A percentile compares a stretch with the other conserved stretches of the same genome.
Conservation (phyloP, 2,329 filamentous ascomycete species). For the Microsporum canis region DNA sequence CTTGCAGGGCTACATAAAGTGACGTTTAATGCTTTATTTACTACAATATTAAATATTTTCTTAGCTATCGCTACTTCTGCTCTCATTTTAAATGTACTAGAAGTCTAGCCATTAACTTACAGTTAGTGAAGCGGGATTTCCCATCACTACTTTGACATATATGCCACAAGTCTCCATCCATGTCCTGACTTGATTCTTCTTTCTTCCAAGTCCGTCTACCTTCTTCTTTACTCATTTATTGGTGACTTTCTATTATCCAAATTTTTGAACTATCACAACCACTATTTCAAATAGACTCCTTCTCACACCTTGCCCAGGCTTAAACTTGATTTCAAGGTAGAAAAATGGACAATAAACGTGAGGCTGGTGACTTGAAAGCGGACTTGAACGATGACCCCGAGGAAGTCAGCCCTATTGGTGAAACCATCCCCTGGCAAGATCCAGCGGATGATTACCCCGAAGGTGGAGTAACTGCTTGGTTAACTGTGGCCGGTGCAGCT, state of each 20-base stretch:
- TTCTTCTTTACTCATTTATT: neutral
- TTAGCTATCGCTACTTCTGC: no score
- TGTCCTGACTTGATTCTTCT: neutral
- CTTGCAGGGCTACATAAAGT: no score
- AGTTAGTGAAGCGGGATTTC: neutral
- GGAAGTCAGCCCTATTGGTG: neutral
- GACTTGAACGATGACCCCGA: neutral
- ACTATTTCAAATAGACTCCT: neutral
- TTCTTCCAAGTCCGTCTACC: neutral
- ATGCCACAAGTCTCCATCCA: neutral
- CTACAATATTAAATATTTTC: no score
- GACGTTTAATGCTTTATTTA: no score
- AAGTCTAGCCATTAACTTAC: neutral
- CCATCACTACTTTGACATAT: neutral
- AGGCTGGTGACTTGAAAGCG: neutral
- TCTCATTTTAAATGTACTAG: neutral
- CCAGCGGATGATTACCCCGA: neutral
- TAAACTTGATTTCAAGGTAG: neutral
- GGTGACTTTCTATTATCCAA: neutral
- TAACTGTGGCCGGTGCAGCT: conserved; percentile 41
- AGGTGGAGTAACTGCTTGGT: conserved; percentile 18
- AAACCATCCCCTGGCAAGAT: neutral
- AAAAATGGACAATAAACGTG: neutral
- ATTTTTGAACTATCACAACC: neutral
- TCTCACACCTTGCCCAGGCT: neutral